A percentile compares a stretch with the other conserved stretches of the same genome.
Evolutionary conservation across 176 grass and related monocot species (phyloP).

Genomic region (Musa schizocarpa): DNA sequence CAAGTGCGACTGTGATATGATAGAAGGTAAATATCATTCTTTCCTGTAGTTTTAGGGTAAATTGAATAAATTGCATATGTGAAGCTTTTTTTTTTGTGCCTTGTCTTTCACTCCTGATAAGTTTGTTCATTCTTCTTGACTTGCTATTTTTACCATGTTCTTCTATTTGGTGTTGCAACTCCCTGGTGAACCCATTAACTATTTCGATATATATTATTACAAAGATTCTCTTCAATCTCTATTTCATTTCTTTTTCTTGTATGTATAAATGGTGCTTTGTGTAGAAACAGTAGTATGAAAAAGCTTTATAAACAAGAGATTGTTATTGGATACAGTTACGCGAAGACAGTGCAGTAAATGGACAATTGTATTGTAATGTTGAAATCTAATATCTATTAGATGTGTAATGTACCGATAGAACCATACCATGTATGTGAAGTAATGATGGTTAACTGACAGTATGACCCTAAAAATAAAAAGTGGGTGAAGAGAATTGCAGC

Average conservation of each 20-base stretch:
- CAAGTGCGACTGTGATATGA: slow-evolving; percentile 29
- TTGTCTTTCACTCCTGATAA: background rate
- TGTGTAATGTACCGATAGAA: background rate
- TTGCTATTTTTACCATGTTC: background rate
- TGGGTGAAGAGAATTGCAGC: no score
- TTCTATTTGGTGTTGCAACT: no score
- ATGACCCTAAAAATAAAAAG: background rate
- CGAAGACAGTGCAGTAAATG: background rate
- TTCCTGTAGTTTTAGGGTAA: background rate
- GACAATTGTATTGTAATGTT: background rate
- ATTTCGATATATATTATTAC: no score
- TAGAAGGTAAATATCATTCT: slow-evolving; percentile 54
- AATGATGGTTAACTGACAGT: background rate
- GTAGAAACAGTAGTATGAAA: background rate
- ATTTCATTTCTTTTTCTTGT: background rate
- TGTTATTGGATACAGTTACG: background rate
- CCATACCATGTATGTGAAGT: background rate
- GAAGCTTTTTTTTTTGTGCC: background rate
- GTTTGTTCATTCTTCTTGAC: background rate
- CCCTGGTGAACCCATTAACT: no score
- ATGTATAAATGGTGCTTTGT: background rate
- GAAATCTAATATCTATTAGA: background rate
- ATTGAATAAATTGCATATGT: background rate
- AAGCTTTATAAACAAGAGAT: background rate
- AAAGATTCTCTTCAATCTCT: background rate